Evolutionary conservation across 345 rosid species (phyloP), one percentile per base, ranked within the genome.

Genomic region (Diplotaxis tenuifolia): DNA sequence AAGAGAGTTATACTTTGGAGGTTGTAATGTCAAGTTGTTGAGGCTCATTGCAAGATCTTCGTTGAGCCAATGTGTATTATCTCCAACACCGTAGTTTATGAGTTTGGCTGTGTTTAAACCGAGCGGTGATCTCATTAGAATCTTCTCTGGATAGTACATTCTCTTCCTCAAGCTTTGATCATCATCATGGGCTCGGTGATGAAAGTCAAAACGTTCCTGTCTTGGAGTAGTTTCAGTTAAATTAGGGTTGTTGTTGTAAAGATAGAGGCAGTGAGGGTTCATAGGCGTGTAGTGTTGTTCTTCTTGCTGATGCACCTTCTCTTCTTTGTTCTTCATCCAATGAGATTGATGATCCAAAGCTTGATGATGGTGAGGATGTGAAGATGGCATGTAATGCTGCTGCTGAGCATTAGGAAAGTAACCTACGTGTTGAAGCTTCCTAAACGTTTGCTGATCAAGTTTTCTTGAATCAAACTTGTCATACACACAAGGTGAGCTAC

Each of bases 81-180:
- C 72, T 75, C 83, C 88, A 59, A 67, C 79, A 9, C 87, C 84
- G 45, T 83, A 82, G 67, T 81, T 91, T 31, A 84, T 68, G 55
- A 85, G 67, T 75, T 86, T 86, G 16, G 79, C 73, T 0, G 81
- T 76, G 84, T 78, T 82, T 71, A 73, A 19, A 36, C 88, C 89
- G 3, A 82, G 57, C 47, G 73, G 86, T 4, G 90, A 78, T 83
- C 93, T 85, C 76, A 86, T 85, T n/a, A 86, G 67, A 72, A 84
- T 85, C 83, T 86, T 91, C 76, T 87, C 90, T 1, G 91, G 86
- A 77, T 80, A 84, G 61, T 49, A 71, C 67, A 76, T 82, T 57
- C 72, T 85, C 57, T 74, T 85, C 49, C 81, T 84, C 50, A 82
- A 36, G 49, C 63, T 67, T 1, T 80, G 82, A 75, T 71, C 71